Evolutionary conservation across 2,329 filamentous ascomycete genomes (phyloP).

Genomic region (Fusarium solani-melongenae): DNA sequence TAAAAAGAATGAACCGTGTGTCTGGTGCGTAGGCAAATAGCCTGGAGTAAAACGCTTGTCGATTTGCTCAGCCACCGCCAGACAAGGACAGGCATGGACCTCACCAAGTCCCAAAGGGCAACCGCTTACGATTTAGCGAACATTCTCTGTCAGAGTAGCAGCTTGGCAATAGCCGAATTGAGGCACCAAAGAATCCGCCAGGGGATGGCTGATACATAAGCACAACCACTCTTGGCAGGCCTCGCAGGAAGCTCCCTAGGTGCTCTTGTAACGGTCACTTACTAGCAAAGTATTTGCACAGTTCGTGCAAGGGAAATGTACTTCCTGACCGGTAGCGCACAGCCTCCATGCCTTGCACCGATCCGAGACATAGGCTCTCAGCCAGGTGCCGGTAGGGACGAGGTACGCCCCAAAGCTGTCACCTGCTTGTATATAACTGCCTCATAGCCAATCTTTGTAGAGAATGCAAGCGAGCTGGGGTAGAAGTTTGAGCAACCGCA

Average conservation of each 20-base stretch:
- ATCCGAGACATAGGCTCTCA: neutral
- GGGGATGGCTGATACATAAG: neutral
- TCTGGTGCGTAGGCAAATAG: neutral
- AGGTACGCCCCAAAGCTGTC: neutral
- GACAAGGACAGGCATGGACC: neutral
- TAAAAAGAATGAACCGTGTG: neutral
- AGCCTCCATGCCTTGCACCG: neutral
- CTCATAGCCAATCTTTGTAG: neutral
- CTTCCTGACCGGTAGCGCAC: no score
- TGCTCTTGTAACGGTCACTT: fast-evolving
- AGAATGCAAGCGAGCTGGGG: neutral
- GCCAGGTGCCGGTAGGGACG: neutral
- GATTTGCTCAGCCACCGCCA: neutral
- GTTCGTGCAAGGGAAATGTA: no score
- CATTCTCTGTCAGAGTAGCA: neutral
- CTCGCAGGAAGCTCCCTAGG: neutral
- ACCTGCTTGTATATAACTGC: neutral
- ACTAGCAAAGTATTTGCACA: neutral
- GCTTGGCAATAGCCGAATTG: neutral
- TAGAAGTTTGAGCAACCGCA: neutral
- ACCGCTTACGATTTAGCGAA: neutral
- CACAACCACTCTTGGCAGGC: neutral
- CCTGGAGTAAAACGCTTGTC: neutral
- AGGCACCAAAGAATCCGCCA: neutral
- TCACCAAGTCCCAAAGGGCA: neutral